phyloP scores from a whole-genome alignment of 257 asterid genomes.

The Mitragyna speciosa region DNA sequence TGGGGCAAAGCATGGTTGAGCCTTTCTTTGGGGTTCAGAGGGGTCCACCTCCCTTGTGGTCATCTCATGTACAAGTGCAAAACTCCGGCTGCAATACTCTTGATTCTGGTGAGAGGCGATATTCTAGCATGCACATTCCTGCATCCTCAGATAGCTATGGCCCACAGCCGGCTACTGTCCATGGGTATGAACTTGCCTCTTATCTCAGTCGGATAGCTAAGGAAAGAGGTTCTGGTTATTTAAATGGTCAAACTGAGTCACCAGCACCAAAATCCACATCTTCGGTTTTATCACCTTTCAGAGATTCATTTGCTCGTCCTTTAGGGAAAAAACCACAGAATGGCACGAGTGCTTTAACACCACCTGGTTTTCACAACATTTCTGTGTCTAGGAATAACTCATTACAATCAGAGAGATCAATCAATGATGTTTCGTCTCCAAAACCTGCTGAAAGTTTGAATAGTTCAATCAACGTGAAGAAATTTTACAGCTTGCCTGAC shows the following conservation, averaged over 20 bases:
- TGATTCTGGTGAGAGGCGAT: slow-evolving; percentile 78
- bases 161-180: slow-evolving; percentile 87
- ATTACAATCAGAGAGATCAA: slow-evolving; percentile 54
- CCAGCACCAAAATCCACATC: slow-evolving; percentile 39
- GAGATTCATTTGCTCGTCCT: slow-evolving; percentile 51
- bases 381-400: slow-evolving; percentile 74
- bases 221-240: slow-evolving; percentile 38
- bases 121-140: slow-evolving; percentile 71
- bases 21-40: slow-evolving; percentile 47
- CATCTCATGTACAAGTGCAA: slow-evolving; percentile 43
- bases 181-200: slow-evolving; percentile 65
- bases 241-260: slow-evolving; percentile 36
- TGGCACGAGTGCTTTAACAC: slow-evolving; percentile 51
- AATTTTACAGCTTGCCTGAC: slow-evolving; percentile 84
- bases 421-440: slow-evolving; percentile 46
- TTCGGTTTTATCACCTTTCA: slow-evolving; percentile 33
- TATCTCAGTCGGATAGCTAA: slow-evolving; percentile 35
- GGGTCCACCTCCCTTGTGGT: slow-evolving; percentile 40
- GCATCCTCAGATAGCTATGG: slow-evolving; percentile 62
- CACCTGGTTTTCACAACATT: slow-evolving; percentile 88
- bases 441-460: slow-evolving; percentile 41
- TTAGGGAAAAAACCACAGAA: slow-evolving; percentile 57
- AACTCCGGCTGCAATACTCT: slow-evolving; percentile 39
- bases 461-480: slow-evolving; percentile 54
- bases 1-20: slow-evolving; percentile 45